Evolutionary conservation across 129 eudicot genomes (phyloP).

Genomic region (Saposhnikovia divaricata): DNA sequence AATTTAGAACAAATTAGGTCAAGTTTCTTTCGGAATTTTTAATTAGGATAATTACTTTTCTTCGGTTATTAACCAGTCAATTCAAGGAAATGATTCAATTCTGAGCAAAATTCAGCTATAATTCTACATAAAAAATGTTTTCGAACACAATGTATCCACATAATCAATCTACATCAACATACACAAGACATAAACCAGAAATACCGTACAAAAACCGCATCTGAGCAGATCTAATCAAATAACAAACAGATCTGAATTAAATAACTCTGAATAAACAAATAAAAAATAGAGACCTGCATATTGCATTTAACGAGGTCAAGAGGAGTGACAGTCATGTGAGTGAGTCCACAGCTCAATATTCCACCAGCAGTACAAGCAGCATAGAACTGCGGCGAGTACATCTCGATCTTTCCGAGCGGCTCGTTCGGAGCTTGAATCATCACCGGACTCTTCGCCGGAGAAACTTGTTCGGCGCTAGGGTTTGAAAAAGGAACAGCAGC

Average conservation of each 20-base stretch:
- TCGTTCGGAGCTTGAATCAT: conserved; percentile 37
- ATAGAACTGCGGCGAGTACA: conserved; percentile 71
- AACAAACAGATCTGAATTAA: background rate
- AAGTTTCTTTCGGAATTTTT: background rate
- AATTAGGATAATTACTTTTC: background rate
- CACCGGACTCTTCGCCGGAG: background rate
- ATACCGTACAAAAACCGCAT: background rate
- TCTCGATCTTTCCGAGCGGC: conserved; percentile 44
- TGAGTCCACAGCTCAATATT: conserved; percentile 67
- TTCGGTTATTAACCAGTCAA: background rate
- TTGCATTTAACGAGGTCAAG: conserved; percentile 88
- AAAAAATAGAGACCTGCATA: conserved; percentile 53
- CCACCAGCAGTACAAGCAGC: conserved; percentile 85
- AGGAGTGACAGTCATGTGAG: conserved; percentile 82
- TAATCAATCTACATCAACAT: background rate
- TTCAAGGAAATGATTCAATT: background rate
- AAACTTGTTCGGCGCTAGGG: background rate
- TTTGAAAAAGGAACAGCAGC: background rate
- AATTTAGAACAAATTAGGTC: background rate
- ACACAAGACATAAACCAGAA: background rate
- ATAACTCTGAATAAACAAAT: background rate
- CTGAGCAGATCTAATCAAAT: background rate
- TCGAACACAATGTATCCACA: background rate
- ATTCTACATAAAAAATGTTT: background rate
- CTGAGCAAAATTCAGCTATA: background rate